Evolutionary conservation across 495 filamentous ascomycete genomes (phyloP).

Genomic region (Hypoxylon perforatum): DNA sequence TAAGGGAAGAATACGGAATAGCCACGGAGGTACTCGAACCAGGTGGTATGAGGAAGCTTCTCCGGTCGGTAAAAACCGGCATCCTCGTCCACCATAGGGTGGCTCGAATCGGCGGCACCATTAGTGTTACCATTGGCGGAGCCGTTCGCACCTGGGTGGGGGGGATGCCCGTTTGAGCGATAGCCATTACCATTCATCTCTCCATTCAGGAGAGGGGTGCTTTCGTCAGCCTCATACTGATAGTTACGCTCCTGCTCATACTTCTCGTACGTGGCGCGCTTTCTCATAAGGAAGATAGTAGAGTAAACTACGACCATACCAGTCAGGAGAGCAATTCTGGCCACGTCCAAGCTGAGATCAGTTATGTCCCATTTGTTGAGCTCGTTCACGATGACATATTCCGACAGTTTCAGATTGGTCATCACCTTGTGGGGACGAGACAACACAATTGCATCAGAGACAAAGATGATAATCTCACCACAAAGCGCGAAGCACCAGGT

Average conservation of each 20-base stretch:
- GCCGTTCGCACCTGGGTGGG: slow-evolving; percentile 37
- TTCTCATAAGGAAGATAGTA: slow-evolving; percentile 42
- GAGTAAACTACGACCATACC: slow-evolving; percentile 56
- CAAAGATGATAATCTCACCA: slow-evolving; percentile 75
- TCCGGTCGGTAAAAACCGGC: slow-evolving; percentile 66
- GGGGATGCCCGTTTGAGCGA: slow-evolving; percentile 45
- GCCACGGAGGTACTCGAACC: slow-evolving; percentile 91
- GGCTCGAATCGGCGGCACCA: slow-evolving; percentile 41
- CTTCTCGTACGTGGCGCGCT: slow-evolving; percentile 47
- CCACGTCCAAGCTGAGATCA: slow-evolving; percentile 59
- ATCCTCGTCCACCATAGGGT: slow-evolving; percentile 53
- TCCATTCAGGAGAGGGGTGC: slow-evolving; percentile 60
- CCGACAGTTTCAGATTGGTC: slow-evolving; percentile 30
- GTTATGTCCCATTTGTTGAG: slow-evolving; percentile 61
- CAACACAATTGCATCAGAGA: slow-evolving; percentile 70
- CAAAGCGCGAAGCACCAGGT: slow-evolving; percentile 77
- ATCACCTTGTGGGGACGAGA: slow-evolving; percentile 65
- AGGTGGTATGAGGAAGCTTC: slow-evolving; percentile 54
- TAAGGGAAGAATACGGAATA: slow-evolving; percentile 94
- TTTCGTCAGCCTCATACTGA: slow-evolving; percentile 55
- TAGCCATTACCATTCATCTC: slow-evolving; percentile 48
- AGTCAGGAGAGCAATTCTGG: slow-evolving; percentile 52
- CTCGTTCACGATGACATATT: slow-evolving; percentile 31
- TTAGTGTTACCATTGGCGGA: slow-evolving; percentile 43
- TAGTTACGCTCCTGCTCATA: slow-evolving; percentile 58